Conservation (phyloP, 2,329 filamentous ascomycete species). For the Fusarium nygamai region DNA sequence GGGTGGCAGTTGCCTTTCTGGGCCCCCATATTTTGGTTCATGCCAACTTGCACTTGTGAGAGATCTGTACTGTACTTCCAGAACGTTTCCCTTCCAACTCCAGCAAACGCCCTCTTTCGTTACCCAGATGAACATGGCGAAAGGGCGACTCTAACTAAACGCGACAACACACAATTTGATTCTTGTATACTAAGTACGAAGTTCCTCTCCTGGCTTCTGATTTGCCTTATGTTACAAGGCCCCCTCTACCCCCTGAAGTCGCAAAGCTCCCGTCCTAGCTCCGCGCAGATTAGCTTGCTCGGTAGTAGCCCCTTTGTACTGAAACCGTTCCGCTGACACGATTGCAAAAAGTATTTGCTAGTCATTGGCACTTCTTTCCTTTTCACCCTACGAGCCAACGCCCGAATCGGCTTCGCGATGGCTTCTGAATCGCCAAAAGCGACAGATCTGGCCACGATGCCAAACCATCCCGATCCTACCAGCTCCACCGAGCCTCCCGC, state of each 20-base stretch:
- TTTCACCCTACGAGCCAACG: slow-evolving; percentile 21
- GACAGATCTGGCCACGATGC: slow-evolving; percentile 54
- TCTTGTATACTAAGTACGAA: slow-evolving; percentile 43
- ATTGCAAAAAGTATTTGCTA: slow-evolving; percentile 35
- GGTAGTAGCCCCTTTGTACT: slow-evolving; percentile 38
- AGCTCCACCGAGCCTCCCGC: slow-evolving; percentile 29
- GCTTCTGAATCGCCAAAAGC: slow-evolving; percentile 49
- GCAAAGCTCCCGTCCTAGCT: slow-evolving; percentile 30
- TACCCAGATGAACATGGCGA: slow-evolving; percentile 37
- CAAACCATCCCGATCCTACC: slow-evolving; percentile 44
- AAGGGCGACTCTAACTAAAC: slow-evolving; percentile 24
- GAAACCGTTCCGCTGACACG: slow-evolving; percentile 39
- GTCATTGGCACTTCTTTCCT: slow-evolving; percentile 26
- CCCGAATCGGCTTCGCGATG: slow-evolving; percentile 46
- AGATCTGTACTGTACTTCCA: slow-evolving; percentile 44
- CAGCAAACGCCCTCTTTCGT: slow-evolving; percentile 24
- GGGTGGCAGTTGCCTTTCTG: slow-evolving; percentile 34
- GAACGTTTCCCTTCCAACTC: slow-evolving; percentile 37
- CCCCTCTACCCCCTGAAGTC: slow-evolving; percentile 36
- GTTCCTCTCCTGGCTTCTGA: background rate
- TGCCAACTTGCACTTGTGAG: slow-evolving; percentile 45
- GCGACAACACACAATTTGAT: slow-evolving; percentile 28
- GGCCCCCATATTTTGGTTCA: slow-evolving; percentile 36
- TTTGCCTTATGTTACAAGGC: background rate
- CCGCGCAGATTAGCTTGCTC: slow-evolving; percentile 38